phyloP scores from a whole-genome alignment of 2,329 filamentous ascomycete genomes.

The Talaromyces sp. region DNA sequence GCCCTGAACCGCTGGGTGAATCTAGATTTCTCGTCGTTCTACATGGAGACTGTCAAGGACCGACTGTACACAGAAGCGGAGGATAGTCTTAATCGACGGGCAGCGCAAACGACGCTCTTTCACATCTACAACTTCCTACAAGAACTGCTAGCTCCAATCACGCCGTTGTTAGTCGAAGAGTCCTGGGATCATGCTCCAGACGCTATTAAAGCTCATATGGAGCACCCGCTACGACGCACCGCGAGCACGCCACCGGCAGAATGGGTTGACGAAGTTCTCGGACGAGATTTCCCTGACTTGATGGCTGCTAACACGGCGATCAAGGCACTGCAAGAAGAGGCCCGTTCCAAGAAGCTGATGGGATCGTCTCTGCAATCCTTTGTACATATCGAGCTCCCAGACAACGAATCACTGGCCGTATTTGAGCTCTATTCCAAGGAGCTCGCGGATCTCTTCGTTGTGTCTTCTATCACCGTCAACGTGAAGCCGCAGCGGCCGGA shows the following conservation, averaged over 20 bases:
- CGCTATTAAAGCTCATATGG: slow-evolving; percentile 51
- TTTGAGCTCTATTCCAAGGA: slow-evolving; percentile 38
- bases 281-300: slow-evolving; percentile 37
- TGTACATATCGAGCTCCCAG: slow-evolving; percentile 44
- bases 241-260: slow-evolving; percentile 23
- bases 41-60: slow-evolving; percentile 89
- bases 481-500: slow-evolving; percentile 17
- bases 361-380: slow-evolving; percentile 77
- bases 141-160: slow-evolving; percentile 73
- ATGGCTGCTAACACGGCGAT: slow-evolving; percentile 57
- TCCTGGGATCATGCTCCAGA: slow-evolving; percentile 72
- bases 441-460: slow-evolving; percentile 62
- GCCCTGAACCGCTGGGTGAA: slow-evolving; percentile 75
- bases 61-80: slow-evolving; percentile 77
- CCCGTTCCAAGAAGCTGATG: slow-evolving; percentile 64
- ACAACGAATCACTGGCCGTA: slow-evolving; percentile 14
- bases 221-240: slow-evolving; percentile 41
- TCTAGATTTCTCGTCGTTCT: slow-evolving; percentile 83
- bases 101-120: slow-evolving; percentile 53
- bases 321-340: slow-evolving; percentile 69
- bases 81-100: slow-evolving; percentile 54
- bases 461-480: slow-evolving; percentile 54
- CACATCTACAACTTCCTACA: slow-evolving; percentile 66
- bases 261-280: slow-evolving; percentile 45
- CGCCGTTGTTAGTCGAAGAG: slow-evolving; percentile 80